Evolutionary conservation across 345 rosid species (phyloP), one percentile per base, ranked within the genome.

Genomic region (Sisymbrium irio): DNA sequence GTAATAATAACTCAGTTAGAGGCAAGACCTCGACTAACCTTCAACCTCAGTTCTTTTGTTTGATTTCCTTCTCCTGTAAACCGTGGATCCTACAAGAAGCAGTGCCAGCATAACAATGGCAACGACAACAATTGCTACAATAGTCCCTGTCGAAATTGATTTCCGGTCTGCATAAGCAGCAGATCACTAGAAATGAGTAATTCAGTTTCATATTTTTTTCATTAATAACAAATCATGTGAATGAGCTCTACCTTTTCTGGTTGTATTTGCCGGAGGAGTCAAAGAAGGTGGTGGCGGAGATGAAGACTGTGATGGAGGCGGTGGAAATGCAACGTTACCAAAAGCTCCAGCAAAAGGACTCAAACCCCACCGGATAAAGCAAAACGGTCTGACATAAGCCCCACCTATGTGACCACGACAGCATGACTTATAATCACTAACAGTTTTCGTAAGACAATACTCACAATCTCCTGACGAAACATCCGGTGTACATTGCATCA

Each of bases 341-440:
- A 71, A 71, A 50, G 68, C 69, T 39, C 76, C 68, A 25, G 69
- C 60, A 27, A 6, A 71, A 49, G 68, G 62, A 61, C 28, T 27
- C 50, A 71, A 30, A 25, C 50, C 42, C 75, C 75, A 71, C 41
- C 75, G 67, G 42, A 71, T 6, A 71, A 61, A 61, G 22, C 76
- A 71, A 51, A 17, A 15, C 9, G 68, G 67, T 49, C 75, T 27
- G 12, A 39, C 3, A 37, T 25, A 11, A 7, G 14, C 30, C 50
- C 67, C 75, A 27, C 75, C 42, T 28, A 2, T 27, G 0, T 62
- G 1, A 49, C 61, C 61, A 0, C 4, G 40, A 27, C 76, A 71
- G 50, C 69, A 71, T 4, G 17, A 11, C 33, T 15, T 4, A 39
- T 61, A 71, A 12, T 71, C 75, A 37, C 2, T 6, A 35, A 70